Base-by-base conservation (phyloP, 1,284 basidiomycete species). In the Ceratorhiza oryzae-sativae region DNA sequence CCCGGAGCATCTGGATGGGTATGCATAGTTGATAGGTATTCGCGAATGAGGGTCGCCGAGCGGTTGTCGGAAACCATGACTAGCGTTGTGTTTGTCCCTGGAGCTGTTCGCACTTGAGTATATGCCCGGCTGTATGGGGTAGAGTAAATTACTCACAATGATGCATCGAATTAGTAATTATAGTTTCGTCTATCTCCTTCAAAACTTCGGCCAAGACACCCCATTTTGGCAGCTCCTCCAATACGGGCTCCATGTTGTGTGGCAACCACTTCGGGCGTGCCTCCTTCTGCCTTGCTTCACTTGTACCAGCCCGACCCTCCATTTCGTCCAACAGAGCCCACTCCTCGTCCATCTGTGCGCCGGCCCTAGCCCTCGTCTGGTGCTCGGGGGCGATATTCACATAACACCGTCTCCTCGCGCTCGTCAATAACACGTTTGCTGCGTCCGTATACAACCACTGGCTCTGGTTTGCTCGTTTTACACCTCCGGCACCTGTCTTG, bases 141-240 rank as follows among this genome's bases (percentile, higher is more conserved):
- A 75, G 60, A 58, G 30, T 51, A 13, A 48, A 4, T 53, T 8
- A 71, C 79, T 49, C 62, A 79, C 76, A 75, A 34, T 74, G 75
- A 71, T 27, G 75, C 36, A 79, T 78, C 4, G 81, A 77, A 61
- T 79, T 68, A 86, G 81, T 72, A 5, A 91, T 83, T 62, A 95
- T 92, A 76, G 95, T 93, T 73, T 90, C 90, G 80, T 99, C 97
- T 4, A 96, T 92, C 82, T 99, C 97, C 74, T 94, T 86, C 59
- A 99, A 79, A 0, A 97, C 87, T 13, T 95, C 93, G 0, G 89
- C 87, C 2, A 99, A 82, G 2, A 98, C 80, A 63, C 86, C 86
- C 97, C 97, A 99, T 79, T 99, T 99, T 0, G 97, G 97, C 46
- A 93, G 86, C 79, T 98, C 96, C 79, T 99, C 97, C 20, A 99